Conservation (phyloP, 495 filamentous ascomycete genomes). For the Friedmanniomyces endolithicus region DNA sequence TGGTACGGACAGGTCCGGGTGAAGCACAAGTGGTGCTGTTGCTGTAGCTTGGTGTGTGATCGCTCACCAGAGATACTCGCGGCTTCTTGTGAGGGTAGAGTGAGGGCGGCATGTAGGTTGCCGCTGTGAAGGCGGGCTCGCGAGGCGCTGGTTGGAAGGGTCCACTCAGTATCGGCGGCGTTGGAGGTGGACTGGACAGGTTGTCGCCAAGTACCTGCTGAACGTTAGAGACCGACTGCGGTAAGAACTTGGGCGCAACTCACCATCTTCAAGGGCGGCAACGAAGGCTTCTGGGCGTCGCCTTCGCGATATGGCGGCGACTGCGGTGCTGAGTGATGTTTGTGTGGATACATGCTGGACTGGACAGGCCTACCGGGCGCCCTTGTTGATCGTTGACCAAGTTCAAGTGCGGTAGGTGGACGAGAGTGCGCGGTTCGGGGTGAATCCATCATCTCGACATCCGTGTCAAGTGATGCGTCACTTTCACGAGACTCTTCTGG, state of each 20-base stretch:
- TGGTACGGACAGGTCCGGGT: not conserved
- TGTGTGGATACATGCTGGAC: not conserved
- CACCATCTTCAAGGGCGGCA: constrained; percentile 17
- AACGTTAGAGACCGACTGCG: not conserved
- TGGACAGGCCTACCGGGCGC: not conserved
- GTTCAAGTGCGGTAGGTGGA: not conserved
- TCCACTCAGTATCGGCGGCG: not conserved
- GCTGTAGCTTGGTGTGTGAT: not conserved
- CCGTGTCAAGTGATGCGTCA: not conserved
- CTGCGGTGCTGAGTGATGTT: not conserved
- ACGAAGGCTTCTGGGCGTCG: constrained; percentile 6
- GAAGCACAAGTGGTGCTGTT: not conserved
- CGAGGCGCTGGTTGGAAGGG: constrained; percentile 5
- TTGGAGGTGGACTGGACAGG: constrained; percentile 15
- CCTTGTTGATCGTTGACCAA: not conserved
- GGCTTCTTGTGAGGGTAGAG: constrained; percentile 19
- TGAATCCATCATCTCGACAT: not conserved
- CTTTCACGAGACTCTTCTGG: not conserved
- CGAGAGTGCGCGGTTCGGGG: not conserved
- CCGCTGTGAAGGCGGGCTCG: constrained; percentile 9
- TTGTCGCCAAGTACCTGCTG: constrained; percentile 7
- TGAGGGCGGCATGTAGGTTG: constrained; percentile 13
- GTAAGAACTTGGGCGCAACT: not conserved
- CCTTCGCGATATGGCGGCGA: constrained; percentile 10
- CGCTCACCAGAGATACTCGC: not conserved